These are phyloP conservation scores for Dothidotthia symphoricarpi DNA, from an alignment of 2,329 filamentous ascomycete genomes.

Conservation along the genomic window DNA sequence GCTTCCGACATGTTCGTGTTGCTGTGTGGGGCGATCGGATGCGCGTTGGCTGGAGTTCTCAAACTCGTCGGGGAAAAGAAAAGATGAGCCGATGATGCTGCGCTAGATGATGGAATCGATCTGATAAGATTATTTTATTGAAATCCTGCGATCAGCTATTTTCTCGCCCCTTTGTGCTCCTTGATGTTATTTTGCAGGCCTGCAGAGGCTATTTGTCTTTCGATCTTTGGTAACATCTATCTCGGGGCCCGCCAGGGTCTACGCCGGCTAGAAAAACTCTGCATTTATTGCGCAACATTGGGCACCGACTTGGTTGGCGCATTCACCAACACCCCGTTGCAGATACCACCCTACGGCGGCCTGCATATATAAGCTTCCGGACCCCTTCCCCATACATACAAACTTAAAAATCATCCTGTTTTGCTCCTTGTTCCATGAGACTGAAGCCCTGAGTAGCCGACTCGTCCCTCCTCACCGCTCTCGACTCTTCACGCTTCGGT, in stretches of 20 bases:
- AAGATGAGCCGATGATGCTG: constrained; percentile 26
- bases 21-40: constrained; percentile 9
- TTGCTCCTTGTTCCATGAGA: constrained; percentile 16
- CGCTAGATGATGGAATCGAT: constrained; percentile 23
- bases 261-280: constrained; percentile 32
- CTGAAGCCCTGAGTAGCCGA: constrained; percentile 20
- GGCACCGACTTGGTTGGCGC: constrained; percentile 28
- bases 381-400: constrained; percentile 15
- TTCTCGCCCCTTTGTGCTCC: constrained; percentile 17
- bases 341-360: constrained; percentile 18
- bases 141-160: constrained; percentile 11
- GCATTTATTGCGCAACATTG: constrained; percentile 18
- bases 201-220: constrained; percentile 17
- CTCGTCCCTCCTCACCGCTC: constrained; percentile 32
- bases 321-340: constrained; percentile 21
- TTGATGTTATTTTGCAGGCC: constrained; percentile 11
- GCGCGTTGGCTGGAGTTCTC: constrained; percentile 14
- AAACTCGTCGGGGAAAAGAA: constrained; percentile 20
- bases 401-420: constrained; percentile 7
- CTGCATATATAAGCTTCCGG: constrained; percentile 20
- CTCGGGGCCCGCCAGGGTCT: constrained; percentile 17
- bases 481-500: constrained; percentile 17
- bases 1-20: constrained; percentile 31
- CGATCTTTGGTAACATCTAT: constrained; percentile 16
- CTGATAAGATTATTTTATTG: constrained; percentile 23